Evolutionary conservation across 805 yeast species (phyloP).

Genomic region (Saccharomycopsis sp.): DNA sequence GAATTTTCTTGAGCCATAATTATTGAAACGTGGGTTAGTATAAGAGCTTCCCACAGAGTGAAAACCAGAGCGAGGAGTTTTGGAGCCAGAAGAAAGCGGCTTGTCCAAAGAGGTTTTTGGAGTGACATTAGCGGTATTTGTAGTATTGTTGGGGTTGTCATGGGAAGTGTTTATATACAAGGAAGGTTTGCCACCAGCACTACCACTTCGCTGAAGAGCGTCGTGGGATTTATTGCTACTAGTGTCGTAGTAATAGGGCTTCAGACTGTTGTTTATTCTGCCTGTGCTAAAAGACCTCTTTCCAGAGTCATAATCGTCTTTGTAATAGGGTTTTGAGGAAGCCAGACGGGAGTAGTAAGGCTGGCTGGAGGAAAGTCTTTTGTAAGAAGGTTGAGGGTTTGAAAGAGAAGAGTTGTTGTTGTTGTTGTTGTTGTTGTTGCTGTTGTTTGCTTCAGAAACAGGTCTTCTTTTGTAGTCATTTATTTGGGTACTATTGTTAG

Average conservation of each 20-base stretch:
- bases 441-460: background rate
- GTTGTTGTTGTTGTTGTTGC: background rate
- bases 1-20: constrained; percentile 8
- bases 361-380: background rate
- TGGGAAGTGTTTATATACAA: constrained; percentile 8
- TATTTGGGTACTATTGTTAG: too few relatives aligned
- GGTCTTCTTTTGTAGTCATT: background rate
- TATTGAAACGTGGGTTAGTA: constrained; percentile 3
- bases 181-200: constrained; percentile 2
- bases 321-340: constrained; percentile 3
- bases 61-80: constrained; percentile 10
- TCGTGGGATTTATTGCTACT: too few relatives aligned
- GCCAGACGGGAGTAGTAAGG: constrained; percentile 3
- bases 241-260: constrained; percentile 2
- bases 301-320: constrained; percentile 1
- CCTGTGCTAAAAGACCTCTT: constrained; percentile 3
- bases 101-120: constrained; percentile 2
- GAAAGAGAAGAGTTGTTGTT: too few relatives aligned
- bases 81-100: constrained; percentile 10
- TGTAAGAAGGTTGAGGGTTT: background rate
- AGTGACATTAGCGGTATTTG: constrained; percentile 3
- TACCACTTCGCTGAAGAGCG: constrained; percentile 7
- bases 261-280: background rate
- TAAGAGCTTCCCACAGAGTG: constrained; percentile 8
- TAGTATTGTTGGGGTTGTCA: too few relatives aligned